Percentiles rank a stretch among this genome's conserved stretches.
These are phyloP conservation scores for Colletotrichum tropicale DNA, from an alignment of 2,329 filamentous ascomycete species.

Conservation along the genomic window DNA sequence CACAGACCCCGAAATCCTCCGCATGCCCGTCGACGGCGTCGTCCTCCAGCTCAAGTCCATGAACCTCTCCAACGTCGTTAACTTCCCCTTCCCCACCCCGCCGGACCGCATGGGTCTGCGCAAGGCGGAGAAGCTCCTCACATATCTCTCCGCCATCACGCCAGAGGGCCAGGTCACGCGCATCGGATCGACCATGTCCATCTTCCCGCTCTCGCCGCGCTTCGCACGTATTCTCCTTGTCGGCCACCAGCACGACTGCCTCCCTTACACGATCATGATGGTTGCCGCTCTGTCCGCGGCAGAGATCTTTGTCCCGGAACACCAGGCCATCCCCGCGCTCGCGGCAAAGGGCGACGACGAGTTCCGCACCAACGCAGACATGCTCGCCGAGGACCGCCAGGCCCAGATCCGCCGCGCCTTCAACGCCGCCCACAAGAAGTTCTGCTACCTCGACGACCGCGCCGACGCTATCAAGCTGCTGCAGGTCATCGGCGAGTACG, in stretches of 20 bases:
- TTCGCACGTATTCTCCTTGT: constrained; percentile 93
- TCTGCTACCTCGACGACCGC: constrained; percentile 80
- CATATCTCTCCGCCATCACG: constrained; percentile 82
- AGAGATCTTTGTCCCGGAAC: constrained; percentile 85
- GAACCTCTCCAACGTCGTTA: constrained; percentile 86
- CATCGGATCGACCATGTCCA: constrained; percentile 80
- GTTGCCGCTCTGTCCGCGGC: constrained; percentile 88
- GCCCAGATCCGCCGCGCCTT: constrained; percentile 65
- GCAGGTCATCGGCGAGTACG: constrained; percentile 86
- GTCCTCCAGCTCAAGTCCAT: constrained; percentile 95
- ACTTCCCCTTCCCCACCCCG: constrained; percentile 95
- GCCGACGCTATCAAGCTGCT: constrained; percentile 91
- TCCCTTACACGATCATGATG: constrained; percentile 85
- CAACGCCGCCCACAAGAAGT: constrained; percentile 77
- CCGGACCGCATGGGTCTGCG: constrained; percentile 78
- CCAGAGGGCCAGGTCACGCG: constrained; percentile 76
- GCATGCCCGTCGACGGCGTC: constrained; percentile 91
- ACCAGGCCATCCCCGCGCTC: constrained; percentile 70
- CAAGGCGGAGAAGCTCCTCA: constrained; percentile 85
- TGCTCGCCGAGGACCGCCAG: constrained; percentile 72
- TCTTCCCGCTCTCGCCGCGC: constrained; percentile 88
- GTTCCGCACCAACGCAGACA: constrained; percentile 68
- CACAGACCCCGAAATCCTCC: constrained; percentile 84
- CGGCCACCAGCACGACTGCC: constrained; percentile 80
- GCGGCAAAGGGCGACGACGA: constrained; percentile 51